A percentile compares a stretch with the other conserved stretches of the same genome.
These are phyloP conservation scores for Leishmania aethiopica DNA, from an alignment of 208 protist genomes.

Conservation along the genomic window DNA sequence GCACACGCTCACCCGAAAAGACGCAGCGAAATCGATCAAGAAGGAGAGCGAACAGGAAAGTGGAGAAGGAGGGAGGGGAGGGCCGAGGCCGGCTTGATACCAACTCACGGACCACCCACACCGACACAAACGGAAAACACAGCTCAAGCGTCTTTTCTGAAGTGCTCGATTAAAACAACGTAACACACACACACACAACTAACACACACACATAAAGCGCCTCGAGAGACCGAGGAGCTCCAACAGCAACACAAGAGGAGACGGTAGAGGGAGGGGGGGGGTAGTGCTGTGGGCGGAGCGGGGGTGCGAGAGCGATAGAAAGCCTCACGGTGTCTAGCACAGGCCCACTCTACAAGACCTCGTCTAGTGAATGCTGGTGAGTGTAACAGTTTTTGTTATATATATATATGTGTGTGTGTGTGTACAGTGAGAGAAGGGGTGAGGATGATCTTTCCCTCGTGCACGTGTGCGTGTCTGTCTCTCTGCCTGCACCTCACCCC, in stretches of 20 bases:
- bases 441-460: not conserved
- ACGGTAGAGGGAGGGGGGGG: not conserved
- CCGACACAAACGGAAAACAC: conserved; percentile 4
- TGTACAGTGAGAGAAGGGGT: not conserved
- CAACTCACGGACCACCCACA: not conserved
- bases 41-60: not conserved
- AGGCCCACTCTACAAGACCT: not conserved
- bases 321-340: not conserved
- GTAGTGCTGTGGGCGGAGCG: not conserved
- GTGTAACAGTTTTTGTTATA: not conserved
- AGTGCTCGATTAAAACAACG: not conserved
- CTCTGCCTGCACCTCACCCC: too few species aligned
- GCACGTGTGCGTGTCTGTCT: not conserved
- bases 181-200: not conserved
- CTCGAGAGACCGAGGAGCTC: not conserved
- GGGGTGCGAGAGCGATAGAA: not conserved
- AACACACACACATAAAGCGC: not conserved
- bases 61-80: not conserved
- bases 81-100: not conserved
- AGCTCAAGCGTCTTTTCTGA: not conserved
- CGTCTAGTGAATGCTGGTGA: not conserved
- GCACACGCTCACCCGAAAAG: not conserved
- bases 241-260: not conserved
- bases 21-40: conserved; percentile 8
- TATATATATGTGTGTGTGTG: too few species aligned